Evolutionary conservation across 768 basidiomycete genomes (phyloP).

Genomic region (Hypholoma fasciculare): DNA sequence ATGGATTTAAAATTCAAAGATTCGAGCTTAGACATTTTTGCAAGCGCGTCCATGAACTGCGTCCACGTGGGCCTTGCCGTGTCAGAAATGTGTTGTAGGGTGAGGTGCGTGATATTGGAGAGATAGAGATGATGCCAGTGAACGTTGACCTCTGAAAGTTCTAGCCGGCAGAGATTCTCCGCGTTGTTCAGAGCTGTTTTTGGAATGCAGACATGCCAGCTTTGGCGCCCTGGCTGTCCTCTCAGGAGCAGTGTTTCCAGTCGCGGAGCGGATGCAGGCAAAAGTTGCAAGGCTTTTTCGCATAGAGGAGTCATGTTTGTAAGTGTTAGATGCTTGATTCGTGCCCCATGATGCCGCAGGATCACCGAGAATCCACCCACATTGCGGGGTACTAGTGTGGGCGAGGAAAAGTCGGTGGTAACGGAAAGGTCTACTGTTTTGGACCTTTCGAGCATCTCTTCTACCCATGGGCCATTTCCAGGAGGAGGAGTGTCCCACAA

Average conservation of each 20-base stretch:
- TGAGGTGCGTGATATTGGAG: constrained; percentile 34
- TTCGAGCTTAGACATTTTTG: constrained; percentile 4
- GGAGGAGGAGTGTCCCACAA: constrained; percentile 42
- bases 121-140: constrained; percentile 37
- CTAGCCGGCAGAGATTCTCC: constrained; percentile 30
- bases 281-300: not conserved
- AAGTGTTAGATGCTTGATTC: not conserved
- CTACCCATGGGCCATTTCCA: constrained; percentile 32
- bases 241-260: not conserved
- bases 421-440: constrained; percentile 37
- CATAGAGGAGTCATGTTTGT: not conserved
- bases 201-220: not conserved
- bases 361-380: not conserved
- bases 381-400: constrained; percentile 15
- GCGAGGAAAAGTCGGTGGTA: constrained; percentile 18
- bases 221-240: not conserved
- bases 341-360: not conserved
- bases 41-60: constrained; percentile 18
- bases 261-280: not conserved
- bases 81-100: constrained; percentile 27
- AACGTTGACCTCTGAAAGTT: constrained; percentile 33
- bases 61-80: constrained; percentile 29
- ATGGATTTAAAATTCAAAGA: not conserved
- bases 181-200: not conserved
- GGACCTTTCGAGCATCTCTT: constrained; percentile 45